Percentiles rank a stretch among this genome's conserved stretches.
phyloP scores from a whole-genome alignment of 75 land plant genomes.

The Picea sitchensis region DNA sequence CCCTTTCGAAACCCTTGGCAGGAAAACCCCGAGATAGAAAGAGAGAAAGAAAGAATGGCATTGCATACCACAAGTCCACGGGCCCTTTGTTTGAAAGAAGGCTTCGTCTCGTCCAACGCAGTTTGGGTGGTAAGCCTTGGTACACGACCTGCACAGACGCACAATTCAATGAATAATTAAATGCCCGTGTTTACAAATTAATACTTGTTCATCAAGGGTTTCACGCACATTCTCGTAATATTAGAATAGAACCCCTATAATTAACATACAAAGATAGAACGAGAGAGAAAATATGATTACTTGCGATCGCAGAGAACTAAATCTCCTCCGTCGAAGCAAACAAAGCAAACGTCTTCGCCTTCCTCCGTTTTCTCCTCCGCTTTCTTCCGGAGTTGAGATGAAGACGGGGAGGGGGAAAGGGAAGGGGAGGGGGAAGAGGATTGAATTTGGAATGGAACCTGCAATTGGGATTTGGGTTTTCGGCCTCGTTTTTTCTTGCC shows the following conservation, averaged over 20 bases:
- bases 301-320: slow-evolving; percentile 91
- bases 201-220: too few relatives aligned
- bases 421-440: too few relatives aligned
- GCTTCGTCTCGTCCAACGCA: slow-evolving; percentile 91
- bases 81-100: slow-evolving; percentile 68
- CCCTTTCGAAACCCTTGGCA: too few relatives aligned
- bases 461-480: too few relatives aligned
- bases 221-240: background rate
- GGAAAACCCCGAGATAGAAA: too few relatives aligned
- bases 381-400: slow-evolving; percentile 2
- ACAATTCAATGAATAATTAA: background rate
- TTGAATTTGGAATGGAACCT: too few relatives aligned
- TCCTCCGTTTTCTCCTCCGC: slow-evolving; percentile 45
- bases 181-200: too few relatives aligned
- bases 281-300: slow-evolving; percentile 17
- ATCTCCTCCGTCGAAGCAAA: slow-evolving; percentile 90
- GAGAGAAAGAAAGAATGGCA: too few relatives aligned
- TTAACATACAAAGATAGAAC: background rate
- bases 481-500: too few relatives aligned
- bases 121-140: slow-evolving; percentile 89
- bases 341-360: slow-evolving; percentile 93
- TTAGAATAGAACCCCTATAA: background rate
- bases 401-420: background rate
- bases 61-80: slow-evolving; percentile 89
- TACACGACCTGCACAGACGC: slow-evolving; percentile 59